Evolutionary conservation across 495 filamentous ascomycete species (phyloP).

Genomic region (Aspergillus baeticus): DNA sequence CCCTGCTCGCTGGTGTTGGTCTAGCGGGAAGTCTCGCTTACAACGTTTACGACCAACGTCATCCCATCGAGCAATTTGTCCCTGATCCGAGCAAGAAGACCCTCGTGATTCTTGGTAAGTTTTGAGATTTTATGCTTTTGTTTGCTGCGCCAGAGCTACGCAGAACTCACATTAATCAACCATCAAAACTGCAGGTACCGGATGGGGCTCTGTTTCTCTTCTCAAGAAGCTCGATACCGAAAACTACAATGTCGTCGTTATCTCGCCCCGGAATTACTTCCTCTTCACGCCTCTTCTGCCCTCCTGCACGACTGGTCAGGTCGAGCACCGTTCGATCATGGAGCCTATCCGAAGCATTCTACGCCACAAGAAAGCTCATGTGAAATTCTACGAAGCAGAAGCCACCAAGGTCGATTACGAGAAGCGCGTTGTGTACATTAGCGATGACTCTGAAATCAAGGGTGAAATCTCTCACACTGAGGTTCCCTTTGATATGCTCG

Average conservation of each 20-base stretch:
- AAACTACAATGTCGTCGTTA: conserved; percentile 97
- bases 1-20: conserved; percentile 66
- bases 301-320: conserved; percentile 93
- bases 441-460: conserved; percentile 90
- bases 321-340: conserved; percentile 99
- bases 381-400: conserved; percentile 97
- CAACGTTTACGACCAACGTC: conserved; percentile 74
- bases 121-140: not conserved
- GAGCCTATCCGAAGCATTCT: conserved; percentile 95
- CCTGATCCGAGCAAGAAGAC: conserved; percentile 94
- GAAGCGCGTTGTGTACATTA: conserved; percentile 81
- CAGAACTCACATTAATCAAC: not conserved
- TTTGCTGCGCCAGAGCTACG: conserved; percentile 2
- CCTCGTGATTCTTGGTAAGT: conserved; percentile 88
- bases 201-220: conserved; percentile 95
- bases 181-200: conserved; percentile 61
- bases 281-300: conserved; percentile 97
- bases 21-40: conserved; percentile 71
- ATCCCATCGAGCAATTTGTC: conserved; percentile 76
- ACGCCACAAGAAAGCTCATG: conserved; percentile 84
- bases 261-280: conserved; percentile 97
- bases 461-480: conserved; percentile 80
- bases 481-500: conserved; percentile 97
- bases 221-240: conserved; percentile 98
- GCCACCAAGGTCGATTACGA: conserved; percentile 95